phyloP scores from a whole-genome alignment of 805 yeast genomes.

The Lipomyces japonicus region DNA sequence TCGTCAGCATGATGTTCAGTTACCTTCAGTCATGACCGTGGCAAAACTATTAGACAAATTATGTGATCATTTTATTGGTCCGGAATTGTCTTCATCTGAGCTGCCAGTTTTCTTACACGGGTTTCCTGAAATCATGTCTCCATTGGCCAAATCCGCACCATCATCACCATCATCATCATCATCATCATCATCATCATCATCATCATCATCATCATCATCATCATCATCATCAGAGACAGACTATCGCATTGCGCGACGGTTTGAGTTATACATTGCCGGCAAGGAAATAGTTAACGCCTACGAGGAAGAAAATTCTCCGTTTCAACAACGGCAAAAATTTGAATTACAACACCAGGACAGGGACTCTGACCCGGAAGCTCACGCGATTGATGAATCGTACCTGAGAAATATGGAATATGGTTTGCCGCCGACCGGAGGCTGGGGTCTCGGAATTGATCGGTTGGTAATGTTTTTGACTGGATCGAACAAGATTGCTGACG shows the following conservation, averaged over 20 bases:
- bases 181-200: slow-evolving; percentile 33
- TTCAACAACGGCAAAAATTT: slow-evolving; percentile 63
- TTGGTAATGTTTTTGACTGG: slow-evolving; percentile 73
- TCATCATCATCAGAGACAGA: slow-evolving; percentile 33
- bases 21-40: slow-evolving; percentile 40
- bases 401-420: slow-evolving; percentile 84
- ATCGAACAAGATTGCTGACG: slow-evolving; percentile 64
- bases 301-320: slow-evolving; percentile 93
- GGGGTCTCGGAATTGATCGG: slow-evolving; percentile 94
- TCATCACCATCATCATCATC: slow-evolving; percentile 33
- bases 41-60: slow-evolving; percentile 63
- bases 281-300: slow-evolving; percentile 87
- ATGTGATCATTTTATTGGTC: slow-evolving; percentile 61
- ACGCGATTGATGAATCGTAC: slow-evolving; percentile 68
- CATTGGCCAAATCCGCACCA: slow-evolving; percentile 68
- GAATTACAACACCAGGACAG: slow-evolving; percentile 51
- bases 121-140: slow-evolving; percentile 83
- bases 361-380: slow-evolving; percentile 56
- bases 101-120: slow-evolving; percentile 72
- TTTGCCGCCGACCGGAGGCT: slow-evolving; percentile 96
- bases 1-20: slow-evolving; percentile 38
- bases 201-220: slow-evolving; percentile 29
- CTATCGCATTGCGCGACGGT: slow-evolving; percentile 58
- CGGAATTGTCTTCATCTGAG: slow-evolving; percentile 43
- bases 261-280: slow-evolving; percentile 78